Conservation (phyloP, 2,329 filamentous ascomycete genomes). For the Tolypocladium pustulatum region DNA sequence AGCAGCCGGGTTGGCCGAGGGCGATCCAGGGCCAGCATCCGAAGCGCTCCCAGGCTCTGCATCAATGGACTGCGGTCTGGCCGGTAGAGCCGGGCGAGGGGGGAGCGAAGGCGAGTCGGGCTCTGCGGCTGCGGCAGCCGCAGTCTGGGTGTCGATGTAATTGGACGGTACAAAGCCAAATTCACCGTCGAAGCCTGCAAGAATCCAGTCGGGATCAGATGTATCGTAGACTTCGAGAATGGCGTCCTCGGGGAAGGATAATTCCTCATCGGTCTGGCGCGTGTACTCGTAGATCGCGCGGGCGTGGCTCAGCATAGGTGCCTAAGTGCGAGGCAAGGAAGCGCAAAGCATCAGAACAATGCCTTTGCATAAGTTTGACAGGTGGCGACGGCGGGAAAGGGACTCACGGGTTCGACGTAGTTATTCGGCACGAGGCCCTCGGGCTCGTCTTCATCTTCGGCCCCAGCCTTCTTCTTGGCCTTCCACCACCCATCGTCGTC, state of each 20-base stretch:
- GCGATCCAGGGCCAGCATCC: constrained; percentile 11
- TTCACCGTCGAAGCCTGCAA: constrained; percentile 74
- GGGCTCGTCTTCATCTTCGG: constrained; percentile 82
- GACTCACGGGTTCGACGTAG: constrained; percentile 76
- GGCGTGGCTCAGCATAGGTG: constrained; percentile 56
- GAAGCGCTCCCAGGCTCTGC: constrained; percentile 19
- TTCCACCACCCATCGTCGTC: constrained; percentile 83
- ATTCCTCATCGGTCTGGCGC: constrained; percentile 92
- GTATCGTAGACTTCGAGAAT: constrained; percentile 76
- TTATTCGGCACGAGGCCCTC: constrained; percentile 87
- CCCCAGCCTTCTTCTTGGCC: constrained; percentile 79
- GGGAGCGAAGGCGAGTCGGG: constrained; percentile 18
- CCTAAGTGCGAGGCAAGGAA: constrained; percentile 29
- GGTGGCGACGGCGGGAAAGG: not conserved
- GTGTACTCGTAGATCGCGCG: constrained; percentile 98
- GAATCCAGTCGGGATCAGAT: constrained; percentile 91
- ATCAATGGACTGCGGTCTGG: constrained; percentile 24
- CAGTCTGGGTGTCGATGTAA: constrained; percentile 69
- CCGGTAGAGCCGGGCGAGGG: constrained; percentile 32
- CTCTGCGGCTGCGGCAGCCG: constrained; percentile 27
- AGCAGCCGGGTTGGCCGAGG: constrained; percentile 35
- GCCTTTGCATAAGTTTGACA: constrained; percentile 29
- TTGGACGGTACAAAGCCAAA: constrained; percentile 94
- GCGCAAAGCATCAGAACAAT: constrained; percentile 27
- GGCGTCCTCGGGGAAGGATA: constrained; percentile 88